Evolutionary conservation across 2,329 filamentous ascomycete species (phyloP).

Genomic region (Chaetomiaceae sp.): DNA sequence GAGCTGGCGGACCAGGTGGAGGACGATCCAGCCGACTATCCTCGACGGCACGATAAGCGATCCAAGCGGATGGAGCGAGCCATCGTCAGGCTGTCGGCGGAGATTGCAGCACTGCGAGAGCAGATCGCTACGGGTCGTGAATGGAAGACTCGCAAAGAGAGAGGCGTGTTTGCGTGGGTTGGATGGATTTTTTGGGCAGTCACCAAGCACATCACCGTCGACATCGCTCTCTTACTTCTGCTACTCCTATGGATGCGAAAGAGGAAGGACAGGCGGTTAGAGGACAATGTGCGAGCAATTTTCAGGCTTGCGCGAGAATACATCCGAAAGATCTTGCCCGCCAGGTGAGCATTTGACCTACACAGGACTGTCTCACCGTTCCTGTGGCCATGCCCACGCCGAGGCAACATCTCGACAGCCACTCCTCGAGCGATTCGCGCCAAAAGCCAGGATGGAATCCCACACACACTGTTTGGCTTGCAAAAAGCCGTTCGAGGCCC

Average conservation of each 20-base stretch:
- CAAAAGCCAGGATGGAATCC: neutral
- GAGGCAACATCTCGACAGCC: neutral
- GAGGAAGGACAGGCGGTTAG: conserved; percentile 65
- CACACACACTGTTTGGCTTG: neutral
- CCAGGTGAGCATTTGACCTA: conserved; percentile 41
- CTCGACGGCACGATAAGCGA: conserved; percentile 58
- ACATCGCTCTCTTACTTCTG: conserved; percentile 61
- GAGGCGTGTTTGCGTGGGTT: conserved; percentile 64
- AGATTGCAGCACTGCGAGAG: conserved; percentile 87
- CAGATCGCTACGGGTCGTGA: conserved; percentile 77
- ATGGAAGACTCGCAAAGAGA: conserved; percentile 61
- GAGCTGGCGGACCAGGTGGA: conserved; percentile 43
- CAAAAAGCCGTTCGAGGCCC: neutral
- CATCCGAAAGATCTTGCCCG: conserved; percentile 53
- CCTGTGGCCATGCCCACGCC: too few species aligned
- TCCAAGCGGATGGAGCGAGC: conserved; percentile 78
- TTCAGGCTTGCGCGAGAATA: conserved; percentile 57
- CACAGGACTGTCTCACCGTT: neutral
- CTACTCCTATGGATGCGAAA: conserved; percentile 69
- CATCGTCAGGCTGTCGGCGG: conserved; percentile 82
- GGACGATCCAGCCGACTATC: conserved; percentile 37
- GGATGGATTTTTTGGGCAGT: conserved; percentile 65
- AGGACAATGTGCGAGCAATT: conserved; percentile 67
- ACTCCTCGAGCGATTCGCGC: neutral
- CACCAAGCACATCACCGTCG: conserved; percentile 69